Evolutionary conservation across 495 filamentous ascomycete species (phyloP), one percentile per base, ranked within the genome.

Genomic region (Podospora sp.): DNA sequence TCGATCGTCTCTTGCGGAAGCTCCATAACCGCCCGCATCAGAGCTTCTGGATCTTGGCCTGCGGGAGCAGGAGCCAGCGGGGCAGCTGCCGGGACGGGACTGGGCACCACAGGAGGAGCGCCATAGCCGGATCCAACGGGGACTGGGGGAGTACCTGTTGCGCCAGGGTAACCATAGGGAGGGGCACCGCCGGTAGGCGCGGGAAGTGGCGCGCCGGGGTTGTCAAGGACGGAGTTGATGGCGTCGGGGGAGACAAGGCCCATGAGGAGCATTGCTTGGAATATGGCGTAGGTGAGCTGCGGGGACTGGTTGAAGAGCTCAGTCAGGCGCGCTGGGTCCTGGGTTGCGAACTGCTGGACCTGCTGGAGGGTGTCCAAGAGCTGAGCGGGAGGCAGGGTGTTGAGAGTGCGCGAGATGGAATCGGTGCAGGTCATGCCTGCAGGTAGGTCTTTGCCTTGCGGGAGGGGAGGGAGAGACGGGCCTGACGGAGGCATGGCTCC

Each of bases 241-340:
- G 81, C 81, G 49, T 84, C 77, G 53, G 78, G 76, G 6, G 95
- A 92, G 62, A 99, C 95, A 8, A 99, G 87, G 52, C 91, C 92
- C 89, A 98, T 93, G 18, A 97, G 85, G 0, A 99, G 86, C 4
- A 99, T 83, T 6, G 93, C 91, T 76, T 98, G 96, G 82, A 99
- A 98, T 70, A 98, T 91, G 25, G 95, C 96, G 71, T 96, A 98
- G 51, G 91, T 88, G 24, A 99, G 89, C 79, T 99, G 95, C 0
- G 95, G 95, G 0, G 95, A 94, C 79, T 93, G 89, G 65, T 88
- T 83, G 24, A 99, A 85, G 52, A 99, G 86, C 74, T 97, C 93
- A 11, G 90, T 92, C 0, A 94, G 94, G 73, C 93, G 91, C 4
- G 84, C 81, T 1, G 95, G 93, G 71, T 98, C 93, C 16, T 83